Evolutionary conservation across 352 stramenopile species (phyloP), one percentile per base, ranked within the genome.

Genomic region (Globisporangium okanoganense): DNA sequence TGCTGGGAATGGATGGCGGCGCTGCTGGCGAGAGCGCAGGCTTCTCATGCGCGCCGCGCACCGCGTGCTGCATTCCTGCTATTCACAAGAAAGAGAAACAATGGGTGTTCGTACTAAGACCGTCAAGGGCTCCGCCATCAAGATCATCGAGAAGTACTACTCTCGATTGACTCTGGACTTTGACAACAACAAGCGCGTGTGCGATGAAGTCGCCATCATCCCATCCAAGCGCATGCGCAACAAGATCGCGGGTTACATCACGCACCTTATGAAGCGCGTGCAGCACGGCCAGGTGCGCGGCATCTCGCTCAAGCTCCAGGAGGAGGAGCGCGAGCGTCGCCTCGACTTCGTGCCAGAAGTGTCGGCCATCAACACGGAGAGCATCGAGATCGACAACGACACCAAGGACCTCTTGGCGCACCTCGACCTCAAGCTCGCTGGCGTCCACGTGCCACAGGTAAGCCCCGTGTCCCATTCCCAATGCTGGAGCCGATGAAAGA

Each of bases 141-240:
- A 98, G 76, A 99, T 99, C 80, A 98, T 99, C 69, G 98, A 99
- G 90, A 99, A 99, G 87, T 99, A 99, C 87, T 99, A 99, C 91
- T 96, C 96, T 76, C 94, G 97, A 56, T 88, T 99, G 61, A 99
- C 97, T 51, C 80, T 99, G 14, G 98, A 99, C 84, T 99, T 99
- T 87, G 96, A 99, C 87, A 99, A 95, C 60, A 99, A 99, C 96
- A 99, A 99, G 91, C 87, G 95, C 65, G 94, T 96, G 61, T 95
- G 85, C 73, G 89, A 97, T 80, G 94, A 98, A 76, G 97, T 99
- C 62, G 97, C 97, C 54, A 98, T 99, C 78, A 95, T 99, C 66
- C 98, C 97, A 57, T 99, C 97, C 63, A 99, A 99, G 95, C 95
- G 97, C 68, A 99, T 99, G 97, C 93, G 98, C 71, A 99, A 99